Conservation (phyloP, 805 yeast species). For the Scheffersomyces lignosus region DNA sequence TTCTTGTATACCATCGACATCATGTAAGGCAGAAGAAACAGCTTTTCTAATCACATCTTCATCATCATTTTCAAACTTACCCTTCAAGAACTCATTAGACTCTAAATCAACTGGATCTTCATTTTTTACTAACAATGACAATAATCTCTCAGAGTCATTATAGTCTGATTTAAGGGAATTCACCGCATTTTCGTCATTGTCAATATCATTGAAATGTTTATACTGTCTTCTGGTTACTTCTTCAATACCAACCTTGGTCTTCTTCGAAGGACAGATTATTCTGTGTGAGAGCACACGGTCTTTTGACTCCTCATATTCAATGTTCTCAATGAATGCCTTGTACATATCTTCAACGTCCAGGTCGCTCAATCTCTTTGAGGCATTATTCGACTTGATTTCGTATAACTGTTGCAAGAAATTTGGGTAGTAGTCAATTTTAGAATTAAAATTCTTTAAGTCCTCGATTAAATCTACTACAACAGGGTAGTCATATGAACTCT, state of each 20-base stretch:
- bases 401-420: slow-evolving; percentile 17
- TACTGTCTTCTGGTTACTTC: not conserved
- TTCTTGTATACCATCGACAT: not conserved
- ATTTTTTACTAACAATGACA: slow-evolving; percentile 14
- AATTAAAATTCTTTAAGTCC: slow-evolving; percentile 14
- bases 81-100: slow-evolving; percentile 1
- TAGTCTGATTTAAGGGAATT: slow-evolving; percentile 6
- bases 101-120: slow-evolving; percentile 6
- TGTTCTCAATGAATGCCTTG: slow-evolving; percentile 17
- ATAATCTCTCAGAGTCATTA: slow-evolving; percentile 17
- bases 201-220: slow-evolving; percentile 1
- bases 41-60: slow-evolving; percentile 8
- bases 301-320: slow-evolving; percentile 12
- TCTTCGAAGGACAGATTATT: not conserved
- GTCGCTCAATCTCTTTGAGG: slow-evolving; percentile 6
- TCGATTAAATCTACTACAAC: slow-evolving; percentile 9
- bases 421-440: slow-evolving; percentile 19
- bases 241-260: not conserved
- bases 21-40: slow-evolving; percentile 21
- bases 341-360: slow-evolving; percentile 18
- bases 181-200: not conserved
- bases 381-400: slow-evolving; percentile 11
- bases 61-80: slow-evolving; percentile 19
- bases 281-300: not conserved
- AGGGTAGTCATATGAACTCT: slow-evolving; percentile 10